Percentiles rank a stretch among this genome's conserved stretches.
phyloP scores from a whole-genome alignment of 1,139 yeast genomes.

The Fermentozyma sake region DNA sequence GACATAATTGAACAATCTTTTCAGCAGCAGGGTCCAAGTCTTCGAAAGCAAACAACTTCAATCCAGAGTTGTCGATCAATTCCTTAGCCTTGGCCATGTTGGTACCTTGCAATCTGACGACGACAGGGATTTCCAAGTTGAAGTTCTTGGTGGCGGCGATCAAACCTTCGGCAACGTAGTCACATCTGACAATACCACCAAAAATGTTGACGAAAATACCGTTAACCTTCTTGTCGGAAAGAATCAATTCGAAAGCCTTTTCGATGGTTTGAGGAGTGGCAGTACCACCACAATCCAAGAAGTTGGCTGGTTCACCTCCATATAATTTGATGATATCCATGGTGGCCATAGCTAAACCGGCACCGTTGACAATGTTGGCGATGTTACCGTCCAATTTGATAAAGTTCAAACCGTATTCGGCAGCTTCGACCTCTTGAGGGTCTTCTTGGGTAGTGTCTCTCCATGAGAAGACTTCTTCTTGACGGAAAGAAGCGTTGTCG shows the following conservation, averaged over 20 bases:
- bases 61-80: conserved; percentile 82
- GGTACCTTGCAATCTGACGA: conserved; percentile 98
- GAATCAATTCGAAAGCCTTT: conserved; percentile 91
- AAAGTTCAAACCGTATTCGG: conserved; percentile 86
- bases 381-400: conserved; percentile 97
- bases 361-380: conserved; percentile 98
- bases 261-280: conserved; percentile 98
- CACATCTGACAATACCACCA: conserved; percentile 99
- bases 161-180: conserved; percentile 91
- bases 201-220: conserved; percentile 98
- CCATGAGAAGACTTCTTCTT: conserved; percentile 87
- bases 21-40: conserved; percentile 98
- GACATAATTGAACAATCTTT: conserved; percentile 76
- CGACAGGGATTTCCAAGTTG: conserved; percentile 81
- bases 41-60: conserved; percentile 86
- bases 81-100: conserved; percentile 87
- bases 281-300: conserved; percentile 99
- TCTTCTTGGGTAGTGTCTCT: conserved; percentile 98
- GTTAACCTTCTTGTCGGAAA: conserved; percentile 84
- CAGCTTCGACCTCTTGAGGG: conserved; percentile 92
- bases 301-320: conserved; percentile 99
- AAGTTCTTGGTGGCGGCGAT: conserved; percentile 30
- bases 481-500: conserved; percentile 94
- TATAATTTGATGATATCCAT: conserved; percentile 98
- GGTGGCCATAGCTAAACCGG: conserved; percentile 99